Evolutionary conservation across 176 grass and related monocot species (phyloP), one percentile per base, ranked within the genome.

Genomic region (Neostapfia colusana): DNA sequence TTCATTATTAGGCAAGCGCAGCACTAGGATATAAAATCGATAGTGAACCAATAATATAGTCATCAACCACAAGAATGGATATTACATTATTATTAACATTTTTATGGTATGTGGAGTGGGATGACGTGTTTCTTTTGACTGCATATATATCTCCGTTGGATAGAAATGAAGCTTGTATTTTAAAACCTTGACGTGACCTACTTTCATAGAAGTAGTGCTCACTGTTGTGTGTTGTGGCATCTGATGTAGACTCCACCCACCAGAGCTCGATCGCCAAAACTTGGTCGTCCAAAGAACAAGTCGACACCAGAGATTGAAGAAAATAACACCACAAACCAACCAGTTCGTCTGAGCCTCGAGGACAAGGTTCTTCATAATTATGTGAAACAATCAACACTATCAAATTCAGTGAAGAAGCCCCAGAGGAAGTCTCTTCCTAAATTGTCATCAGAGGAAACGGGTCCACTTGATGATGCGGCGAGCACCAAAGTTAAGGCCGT

Each of bases 201-300:
- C 48, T 20, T 53, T 78, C 28, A 8, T 50, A 28, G 25, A 36
- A 78, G 34, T 61, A 70, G 17, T 68, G 36, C 43, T 53, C 18
- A 74, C 4, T n/a, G 23, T 5, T 25, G 3, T 63, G 20, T n/a
- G 23, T 5, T 25, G 3, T 63, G 20, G 60, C 74, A 55, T 67
- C 73, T 71, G 26, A 60, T 83, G 62, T 31, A 90, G 88, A 75
- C 83, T 20, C 88, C 88, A 42, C 74, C 80, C 43, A 90, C 88
- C 0, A 90, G 84, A 83, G 79, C 88, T 70, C 83, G 78, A 79
- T 90, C 88, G 50, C 88, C 88, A 51, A 90, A 90, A 76, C 83
- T 90, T 83, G 88, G 88, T 17, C 88, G 84, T 60, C 74, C 64
- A 6, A 90, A 90, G 76, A 83, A 82, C 88, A 86, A 85, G 56